These are phyloP conservation scores for Fusarium buxicola DNA, from an alignment of 2,329 filamentous ascomycete species.

Conservation along the genomic window DNA sequence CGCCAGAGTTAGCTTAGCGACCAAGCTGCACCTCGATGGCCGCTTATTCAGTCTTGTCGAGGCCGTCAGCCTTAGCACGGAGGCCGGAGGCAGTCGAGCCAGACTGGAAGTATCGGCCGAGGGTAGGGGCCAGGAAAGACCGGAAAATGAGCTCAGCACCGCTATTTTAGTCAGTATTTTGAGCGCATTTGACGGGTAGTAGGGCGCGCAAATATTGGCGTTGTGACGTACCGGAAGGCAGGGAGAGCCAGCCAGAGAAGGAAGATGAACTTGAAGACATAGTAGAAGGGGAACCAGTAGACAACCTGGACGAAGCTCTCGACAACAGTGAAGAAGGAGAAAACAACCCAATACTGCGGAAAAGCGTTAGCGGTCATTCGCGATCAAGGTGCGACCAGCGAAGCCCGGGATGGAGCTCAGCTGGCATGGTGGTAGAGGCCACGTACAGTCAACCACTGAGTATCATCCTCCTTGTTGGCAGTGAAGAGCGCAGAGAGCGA, in stretches of 20 bases:
- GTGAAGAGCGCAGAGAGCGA: conserved; percentile 83
- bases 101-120: conserved; percentile 88
- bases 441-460: conserved; percentile 81
- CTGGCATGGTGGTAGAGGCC: conserved; percentile 13
- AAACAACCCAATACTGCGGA: conserved; percentile 87
- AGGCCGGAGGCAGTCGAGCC: conserved; percentile 87
- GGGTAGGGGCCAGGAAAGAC: conserved; percentile 91
- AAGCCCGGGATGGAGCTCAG: conserved; percentile 15
- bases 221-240: conserved; percentile 80
- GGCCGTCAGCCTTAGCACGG: conserved; percentile 85
- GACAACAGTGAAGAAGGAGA: conserved; percentile 82
- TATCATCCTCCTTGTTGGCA: conserved; percentile 78
- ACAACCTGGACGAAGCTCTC: conserved; percentile 87
- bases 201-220: conserved; percentile 17
- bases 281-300: conserved; percentile 99
- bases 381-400: conserved; percentile 2
- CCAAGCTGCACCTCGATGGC: conserved; percentile 36
- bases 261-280: conserved; percentile 98
- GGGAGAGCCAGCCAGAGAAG: conserved; percentile 98
- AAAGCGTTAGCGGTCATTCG: conserved; percentile 49
- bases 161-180: conserved; percentile 60
- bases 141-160: conserved; percentile 97
- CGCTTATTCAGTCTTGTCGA: conserved; percentile 74
- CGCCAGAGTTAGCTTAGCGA: conserved; percentile 44
- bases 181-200: conserved; percentile 12